Percentiles rank a stretch among this genome's conserved stretches.
phyloP scores from a whole-genome alignment of 2,329 filamentous ascomycete species.

The Setomelanomma holmii region DNA sequence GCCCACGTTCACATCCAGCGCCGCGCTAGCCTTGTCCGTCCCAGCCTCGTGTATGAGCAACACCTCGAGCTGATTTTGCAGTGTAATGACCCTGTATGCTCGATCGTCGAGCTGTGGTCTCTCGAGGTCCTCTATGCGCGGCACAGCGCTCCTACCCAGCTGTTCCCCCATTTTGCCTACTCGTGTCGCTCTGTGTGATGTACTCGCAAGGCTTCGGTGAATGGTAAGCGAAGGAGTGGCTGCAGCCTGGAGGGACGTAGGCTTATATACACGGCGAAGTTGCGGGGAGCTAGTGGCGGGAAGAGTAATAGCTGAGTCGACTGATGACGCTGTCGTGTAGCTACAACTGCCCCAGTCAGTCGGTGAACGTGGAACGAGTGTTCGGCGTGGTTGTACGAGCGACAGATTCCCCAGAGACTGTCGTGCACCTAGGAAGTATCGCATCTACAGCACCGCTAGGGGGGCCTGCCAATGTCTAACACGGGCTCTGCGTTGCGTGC shows the following conservation, averaged over 20 bases:
- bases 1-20: slow-evolving; percentile 94
- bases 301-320: slow-evolving; percentile 12
- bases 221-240: slow-evolving; percentile 13
- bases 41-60: slow-evolving; percentile 92
- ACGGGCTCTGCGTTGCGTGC: slow-evolving; percentile 6
- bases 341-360: slow-evolving; percentile 14
- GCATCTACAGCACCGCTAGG: slow-evolving; percentile 36
- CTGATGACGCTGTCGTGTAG: slow-evolving; percentile 22
- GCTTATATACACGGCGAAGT: slow-evolving; percentile 29
- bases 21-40: slow-evolving; percentile 95
- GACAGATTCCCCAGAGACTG: slow-evolving; percentile 31
- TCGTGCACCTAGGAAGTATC: slow-evolving; percentile 19
- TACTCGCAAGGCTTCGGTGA: slow-evolving; percentile 16
- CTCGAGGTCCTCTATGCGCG: slow-evolving; percentile 70
- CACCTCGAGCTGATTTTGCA: slow-evolving; percentile 87
- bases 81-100: slow-evolving; percentile 82
- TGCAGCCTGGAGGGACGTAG: slow-evolving; percentile 13
- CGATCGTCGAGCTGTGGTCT: slow-evolving; percentile 86
- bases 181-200: slow-evolving; percentile 11
- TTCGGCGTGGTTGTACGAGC: slow-evolving; percentile 23
- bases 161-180: slow-evolving; percentile 37
- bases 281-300: slow-evolving; percentile 28
- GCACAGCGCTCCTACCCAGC: slow-evolving; percentile 32
- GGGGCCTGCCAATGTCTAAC: slow-evolving; percentile 13
- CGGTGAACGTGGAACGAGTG: slow-evolving; percentile 12